A percentile compares a stretch with the other conserved stretches of the same genome.
Evolutionary conservation across 306 rosid species (phyloP).

Genomic region (Citrullus colocynthis): DNA sequence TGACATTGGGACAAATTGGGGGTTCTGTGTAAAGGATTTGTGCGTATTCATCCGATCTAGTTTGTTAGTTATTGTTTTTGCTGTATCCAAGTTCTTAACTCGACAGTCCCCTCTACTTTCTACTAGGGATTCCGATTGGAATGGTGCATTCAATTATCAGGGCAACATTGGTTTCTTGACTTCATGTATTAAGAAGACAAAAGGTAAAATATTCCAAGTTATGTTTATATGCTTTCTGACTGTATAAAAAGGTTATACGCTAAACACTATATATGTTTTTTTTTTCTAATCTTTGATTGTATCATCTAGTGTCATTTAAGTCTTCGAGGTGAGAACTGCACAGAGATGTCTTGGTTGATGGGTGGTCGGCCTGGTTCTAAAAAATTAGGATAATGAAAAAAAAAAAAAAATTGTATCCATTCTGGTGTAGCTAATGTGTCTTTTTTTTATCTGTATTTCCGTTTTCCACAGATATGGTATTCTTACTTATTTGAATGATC

Average conservation of each 20-base stretch:
- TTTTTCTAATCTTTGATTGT: neutral
- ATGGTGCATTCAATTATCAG: constrained; percentile 46
- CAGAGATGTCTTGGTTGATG: neutral
- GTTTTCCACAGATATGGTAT: neutral
- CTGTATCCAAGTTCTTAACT: neutral
- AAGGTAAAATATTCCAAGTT: constrained; percentile 23
- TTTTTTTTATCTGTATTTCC: neutral
- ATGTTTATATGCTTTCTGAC: neutral
- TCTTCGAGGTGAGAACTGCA: neutral
- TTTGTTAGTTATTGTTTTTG: neutral
- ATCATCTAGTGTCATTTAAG: neutral
- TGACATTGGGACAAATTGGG: constrained; percentile 28
- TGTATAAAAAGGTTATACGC: neutral
- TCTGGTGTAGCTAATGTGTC: neutral
- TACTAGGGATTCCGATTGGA: constrained; percentile 59
- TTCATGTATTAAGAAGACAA: constrained; percentile 39
- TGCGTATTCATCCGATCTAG: constrained; percentile 18
- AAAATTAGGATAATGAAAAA: neutral
- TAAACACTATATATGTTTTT: neutral
- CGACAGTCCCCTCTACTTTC: neutral
- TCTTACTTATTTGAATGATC: neutral
- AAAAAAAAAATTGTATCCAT: neutral
- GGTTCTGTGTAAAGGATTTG: constrained; percentile 62
- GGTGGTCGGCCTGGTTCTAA: neutral
- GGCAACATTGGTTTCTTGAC: constrained; percentile 45